Evolutionary conservation across 2,329 filamentous ascomycete genomes (phyloP), one percentile per base, ranked within the genome.

Genomic region (Trichoderma lentiforme): DNA sequence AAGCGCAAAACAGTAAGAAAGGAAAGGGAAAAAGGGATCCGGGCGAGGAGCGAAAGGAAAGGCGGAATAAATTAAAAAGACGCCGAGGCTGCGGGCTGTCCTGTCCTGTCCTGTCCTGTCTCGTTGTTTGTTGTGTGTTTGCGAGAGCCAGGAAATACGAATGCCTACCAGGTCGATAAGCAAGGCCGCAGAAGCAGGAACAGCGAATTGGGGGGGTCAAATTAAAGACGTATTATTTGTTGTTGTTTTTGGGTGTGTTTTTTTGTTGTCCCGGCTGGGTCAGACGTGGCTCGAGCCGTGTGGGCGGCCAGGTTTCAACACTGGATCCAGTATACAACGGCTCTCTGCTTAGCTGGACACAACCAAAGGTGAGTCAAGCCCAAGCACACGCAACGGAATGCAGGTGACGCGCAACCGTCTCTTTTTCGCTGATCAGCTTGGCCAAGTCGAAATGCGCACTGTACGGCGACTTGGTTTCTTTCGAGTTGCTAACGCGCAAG

Each of bases 231-330:
- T 26, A 47, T 39, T 69, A 61, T 69, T 53, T 51, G 62, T 64
- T 64, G 62, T 64, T 51, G 56, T 28, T 63, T 43, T 28, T 63
- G 21, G 56, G 14, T n/a, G 18, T 53, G 36, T 34, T 65, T 66
- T 58, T 39, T 24, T 30, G 65, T 60, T 60, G 53, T 68, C 36
- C 65, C 43, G 36, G n/a, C 34, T 28, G 36, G 36, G 39, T 34
- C 36, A 69, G 66, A 69, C 66, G 66, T 69, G 66, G 66, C 66
- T 69, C 39, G 56, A 51, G 66, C 36, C 57, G 66, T 69, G 66
- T 62, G 66, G 66, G 28, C 36, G 47, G 43, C 24, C 65, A 60
- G 34, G 39, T 34, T 51, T 47, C 65, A 60, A 32, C 53, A 28
- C 65, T 32, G 36, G 65, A 28, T 43, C 63, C 30, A 66, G 47